These are phyloP conservation scores for Trichomonascaceae sp. DNA, from an alignment of 1,139 yeast species.

Conservation along the genomic window DNA sequence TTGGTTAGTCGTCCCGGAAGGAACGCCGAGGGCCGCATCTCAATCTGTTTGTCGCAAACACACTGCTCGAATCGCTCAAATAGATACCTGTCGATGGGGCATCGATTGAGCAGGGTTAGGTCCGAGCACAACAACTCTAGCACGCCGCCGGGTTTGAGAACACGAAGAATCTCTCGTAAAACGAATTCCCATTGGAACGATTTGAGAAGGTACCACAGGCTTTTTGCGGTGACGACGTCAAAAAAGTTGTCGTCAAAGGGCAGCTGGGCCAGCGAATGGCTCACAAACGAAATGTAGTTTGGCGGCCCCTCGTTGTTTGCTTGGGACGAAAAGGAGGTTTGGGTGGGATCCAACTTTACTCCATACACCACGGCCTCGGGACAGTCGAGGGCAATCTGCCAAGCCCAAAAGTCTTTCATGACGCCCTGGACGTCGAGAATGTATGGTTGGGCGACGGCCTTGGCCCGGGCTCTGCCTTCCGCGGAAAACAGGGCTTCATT, in stretches of 20 bases:
- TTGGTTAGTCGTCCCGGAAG: constrained; percentile 16
- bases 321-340: constrained; percentile 7
- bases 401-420: constrained; percentile 26
- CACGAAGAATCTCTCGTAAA: constrained; percentile 27
- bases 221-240: constrained; percentile 23
- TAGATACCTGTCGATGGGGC: constrained; percentile 14
- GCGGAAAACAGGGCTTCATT: constrained; percentile 15
- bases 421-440: constrained; percentile 24
- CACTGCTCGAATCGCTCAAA: constrained; percentile 17
- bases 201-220: constrained; percentile 22
- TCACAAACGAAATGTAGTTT: constrained; percentile 20
- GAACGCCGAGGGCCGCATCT: constrained; percentile 20
- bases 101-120: constrained; percentile 16
- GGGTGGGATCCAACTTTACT: constrained; percentile 15
- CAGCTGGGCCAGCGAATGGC: constrained; percentile 18
- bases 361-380: constrained; percentile 25
- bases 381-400: constrained; percentile 29
- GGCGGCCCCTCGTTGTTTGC: constrained; percentile 19
- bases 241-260: constrained; percentile 27
- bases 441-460: constrained; percentile 3
- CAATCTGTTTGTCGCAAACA: constrained; percentile 19
- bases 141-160: constrained; percentile 30
- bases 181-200: constrained; percentile 25
- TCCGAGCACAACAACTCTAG: constrained; percentile 24
- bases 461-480: constrained; percentile 3